Evolutionary conservation across 208 protist species (phyloP).

Genomic region (Leishmania major): DNA sequence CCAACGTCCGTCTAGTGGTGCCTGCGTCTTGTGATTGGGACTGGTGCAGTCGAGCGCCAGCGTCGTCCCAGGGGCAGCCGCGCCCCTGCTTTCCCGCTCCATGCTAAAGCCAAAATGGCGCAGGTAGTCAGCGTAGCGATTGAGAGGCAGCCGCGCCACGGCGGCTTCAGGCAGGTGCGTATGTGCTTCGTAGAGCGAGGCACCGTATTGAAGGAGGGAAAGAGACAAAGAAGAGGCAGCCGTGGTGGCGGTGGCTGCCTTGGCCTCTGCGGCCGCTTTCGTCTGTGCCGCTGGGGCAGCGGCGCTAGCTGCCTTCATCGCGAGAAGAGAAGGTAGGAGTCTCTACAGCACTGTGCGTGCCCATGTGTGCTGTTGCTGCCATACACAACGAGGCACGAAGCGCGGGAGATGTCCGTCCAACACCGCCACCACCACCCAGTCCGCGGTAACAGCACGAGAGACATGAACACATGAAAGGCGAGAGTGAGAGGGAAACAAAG

Average conservation of each 20-base stretch:
- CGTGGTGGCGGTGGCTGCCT: background rate
- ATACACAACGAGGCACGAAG: background rate
- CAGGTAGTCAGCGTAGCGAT: constrained; percentile 78
- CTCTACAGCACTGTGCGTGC: background rate
- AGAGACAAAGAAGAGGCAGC: background rate
- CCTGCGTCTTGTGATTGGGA: background rate
- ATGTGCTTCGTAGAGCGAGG: constrained; percentile 45
- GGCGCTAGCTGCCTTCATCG: background rate
- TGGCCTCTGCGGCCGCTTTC: background rate
- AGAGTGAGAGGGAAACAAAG: background rate
- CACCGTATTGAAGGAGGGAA: constrained; percentile 51
- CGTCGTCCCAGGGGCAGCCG: background rate
- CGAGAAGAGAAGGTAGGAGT: background rate
- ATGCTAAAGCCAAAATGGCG: constrained; percentile 87
- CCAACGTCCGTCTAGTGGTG: background rate
- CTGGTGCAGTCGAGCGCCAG: background rate
- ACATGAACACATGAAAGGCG: background rate
- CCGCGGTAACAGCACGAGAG: background rate
- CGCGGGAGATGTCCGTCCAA: too few relatives aligned
- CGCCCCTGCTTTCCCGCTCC: constrained; percentile 43
- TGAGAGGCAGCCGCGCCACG: constrained; percentile 40
- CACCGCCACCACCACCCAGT: background rate
- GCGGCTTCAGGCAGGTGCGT: constrained; percentile 9
- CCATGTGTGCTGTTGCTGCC: background rate
- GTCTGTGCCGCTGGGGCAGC: background rate